These are phyloP conservation scores for Syzygium syzygioides DNA, from an alignment of 441 rosid species.

Conservation along the genomic window DNA sequence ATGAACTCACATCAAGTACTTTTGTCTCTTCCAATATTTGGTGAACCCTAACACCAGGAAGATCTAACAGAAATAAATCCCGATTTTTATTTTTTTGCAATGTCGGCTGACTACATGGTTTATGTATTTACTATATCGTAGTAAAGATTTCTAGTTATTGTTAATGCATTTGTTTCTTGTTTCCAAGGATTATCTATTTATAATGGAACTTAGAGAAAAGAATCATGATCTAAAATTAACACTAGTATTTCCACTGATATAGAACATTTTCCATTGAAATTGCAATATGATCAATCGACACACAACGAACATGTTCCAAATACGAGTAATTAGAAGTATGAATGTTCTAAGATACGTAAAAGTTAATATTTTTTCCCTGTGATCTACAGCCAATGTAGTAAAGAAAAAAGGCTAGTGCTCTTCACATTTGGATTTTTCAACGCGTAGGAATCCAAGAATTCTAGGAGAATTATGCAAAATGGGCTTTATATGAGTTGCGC, in stretches of 20 bases:
- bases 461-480: background rate
- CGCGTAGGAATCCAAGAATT: background rate
- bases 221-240: background rate
- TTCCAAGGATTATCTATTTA: background rate
- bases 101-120: background rate
- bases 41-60: background rate
- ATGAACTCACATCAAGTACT: background rate
- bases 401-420: background rate
- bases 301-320: background rate
- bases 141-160: too few relatives aligned
- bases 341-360: background rate
- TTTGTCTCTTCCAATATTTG: background rate
- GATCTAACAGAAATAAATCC: background rate
- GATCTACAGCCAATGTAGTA: background rate
- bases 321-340: background rate
- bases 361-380: background rate
- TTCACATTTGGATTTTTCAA: background rate
- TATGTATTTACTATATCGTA: background rate
- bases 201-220: background rate
- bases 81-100: background rate
- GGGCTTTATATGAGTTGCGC: background rate
- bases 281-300: background rate
- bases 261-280: background rate
- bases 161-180: background rate
- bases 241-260: too few relatives aligned